These are phyloP conservation scores for Penicillium turbatum DNA, from an alignment of 495 filamentous ascomycete genomes.

Conservation along the genomic window DNA sequence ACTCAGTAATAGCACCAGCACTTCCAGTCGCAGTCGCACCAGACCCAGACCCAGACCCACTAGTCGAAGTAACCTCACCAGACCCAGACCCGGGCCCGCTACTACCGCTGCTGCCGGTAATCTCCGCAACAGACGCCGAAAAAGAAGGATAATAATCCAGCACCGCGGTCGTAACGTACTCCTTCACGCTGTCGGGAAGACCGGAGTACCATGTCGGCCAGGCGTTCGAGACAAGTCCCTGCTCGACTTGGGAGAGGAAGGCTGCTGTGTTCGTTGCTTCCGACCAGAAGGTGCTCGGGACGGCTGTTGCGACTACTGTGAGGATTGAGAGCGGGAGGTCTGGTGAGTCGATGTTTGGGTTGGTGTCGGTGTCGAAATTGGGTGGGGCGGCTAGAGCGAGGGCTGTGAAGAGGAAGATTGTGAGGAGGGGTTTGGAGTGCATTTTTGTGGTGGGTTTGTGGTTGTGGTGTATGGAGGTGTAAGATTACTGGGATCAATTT, in stretches of 20 bases:
- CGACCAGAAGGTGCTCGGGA: constrained; percentile 15
- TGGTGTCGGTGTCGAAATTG: background rate
- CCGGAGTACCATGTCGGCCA: constrained; percentile 22
- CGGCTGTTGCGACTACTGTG: constrained; percentile 14
- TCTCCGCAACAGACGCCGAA: constrained; percentile 1
- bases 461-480: background rate
- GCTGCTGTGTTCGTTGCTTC: constrained; percentile 8
- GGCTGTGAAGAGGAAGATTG: constrained; percentile 18
- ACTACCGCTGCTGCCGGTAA: background rate
- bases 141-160: constrained; percentile 11
- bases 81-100: background rate
- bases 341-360: background rate
- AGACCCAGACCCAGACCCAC: background rate
- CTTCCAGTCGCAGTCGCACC: background rate
- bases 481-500: too few relatives aligned
- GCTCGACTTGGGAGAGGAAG: constrained; percentile 4
- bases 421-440: constrained; percentile 23
- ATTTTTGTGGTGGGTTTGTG: constrained; percentile 13
- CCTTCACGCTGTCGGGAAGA: constrained; percentile 19
- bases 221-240: constrained; percentile 11
- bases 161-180: constrained; percentile 16
- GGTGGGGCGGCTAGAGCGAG: constrained; percentile 19
- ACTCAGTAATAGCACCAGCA: background rate
- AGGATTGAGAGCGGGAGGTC: constrained; percentile 12
- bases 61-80: background rate